Conservation (phyloP, 257 asterid genomes). For the Osmanthus fragrans region DNA sequence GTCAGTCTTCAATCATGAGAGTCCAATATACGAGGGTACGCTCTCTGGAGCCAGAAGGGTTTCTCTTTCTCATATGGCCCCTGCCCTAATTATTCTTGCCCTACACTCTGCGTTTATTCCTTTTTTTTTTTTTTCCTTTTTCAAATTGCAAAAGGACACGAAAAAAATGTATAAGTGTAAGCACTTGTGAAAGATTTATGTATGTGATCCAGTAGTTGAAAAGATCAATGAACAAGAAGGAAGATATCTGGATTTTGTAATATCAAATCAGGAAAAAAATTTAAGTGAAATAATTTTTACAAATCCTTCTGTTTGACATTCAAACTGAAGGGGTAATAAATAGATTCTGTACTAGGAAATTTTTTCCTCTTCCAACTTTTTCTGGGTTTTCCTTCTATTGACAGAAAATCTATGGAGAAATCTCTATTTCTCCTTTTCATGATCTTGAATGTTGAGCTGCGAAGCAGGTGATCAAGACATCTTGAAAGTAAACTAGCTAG, state of each 20-base stretch:
- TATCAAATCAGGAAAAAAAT: too few relatives aligned
- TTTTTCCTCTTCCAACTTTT: not conserved
- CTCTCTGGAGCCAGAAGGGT: slow-evolving; percentile 13
- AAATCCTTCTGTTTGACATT: not conserved
- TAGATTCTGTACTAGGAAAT: not conserved
- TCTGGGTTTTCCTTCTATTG: slow-evolving; percentile 20
- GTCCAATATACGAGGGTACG: slow-evolving; percentile 17
- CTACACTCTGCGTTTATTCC: not conserved
- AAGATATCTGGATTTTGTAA: too few relatives aligned
- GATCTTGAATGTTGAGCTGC: slow-evolving; percentile 3
- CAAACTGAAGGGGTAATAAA: slow-evolving; percentile 7
- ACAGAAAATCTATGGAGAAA: not conserved
- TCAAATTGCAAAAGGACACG: not conserved
- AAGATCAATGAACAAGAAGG: too few relatives aligned
- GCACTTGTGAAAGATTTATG: not conserved
- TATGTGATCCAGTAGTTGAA: not conserved
- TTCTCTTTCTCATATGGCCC: slow-evolving; percentile 1
- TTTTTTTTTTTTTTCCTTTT: not conserved
- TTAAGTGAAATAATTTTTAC: too few relatives aligned
- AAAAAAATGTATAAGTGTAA: not conserved
- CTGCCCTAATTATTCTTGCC: slow-evolving; percentile 22
- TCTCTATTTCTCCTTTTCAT: not conserved
- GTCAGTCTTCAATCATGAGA: slow-evolving; percentile 39
- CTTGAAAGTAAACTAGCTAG: not conserved
- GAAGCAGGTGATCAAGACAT: not conserved